Conservation (phyloP, 2,329 filamentous ascomycete species). For the Fusarium sp. region DNA sequence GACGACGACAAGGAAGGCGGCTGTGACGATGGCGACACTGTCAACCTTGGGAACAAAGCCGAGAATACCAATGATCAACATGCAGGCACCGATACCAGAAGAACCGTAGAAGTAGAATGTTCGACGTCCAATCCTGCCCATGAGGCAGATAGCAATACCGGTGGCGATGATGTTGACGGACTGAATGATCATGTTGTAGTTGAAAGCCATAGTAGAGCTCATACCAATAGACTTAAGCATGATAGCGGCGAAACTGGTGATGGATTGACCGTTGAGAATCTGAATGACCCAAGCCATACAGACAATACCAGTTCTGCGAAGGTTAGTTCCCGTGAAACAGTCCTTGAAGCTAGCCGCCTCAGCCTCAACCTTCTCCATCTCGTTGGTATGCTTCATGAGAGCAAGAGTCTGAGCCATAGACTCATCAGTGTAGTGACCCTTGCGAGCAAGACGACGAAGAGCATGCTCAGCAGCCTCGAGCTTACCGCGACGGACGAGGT, state of each 20-base stretch:
- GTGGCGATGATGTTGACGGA: conserved; percentile 58
- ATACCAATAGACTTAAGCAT: conserved; percentile 64
- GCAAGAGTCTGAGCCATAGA: conserved; percentile 54
- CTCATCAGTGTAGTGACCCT: conserved; percentile 52
- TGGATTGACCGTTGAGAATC: conserved; percentile 56
- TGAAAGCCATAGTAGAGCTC: conserved; percentile 55
- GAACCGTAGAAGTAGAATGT: conserved; percentile 57
- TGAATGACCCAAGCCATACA: conserved; percentile 54
- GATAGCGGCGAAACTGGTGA: conserved; percentile 66
- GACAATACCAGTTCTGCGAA: conserved; percentile 52
- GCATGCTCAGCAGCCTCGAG: conserved; percentile 54
- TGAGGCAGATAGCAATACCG: conserved; percentile 53
- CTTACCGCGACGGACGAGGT: conserved; percentile 57
- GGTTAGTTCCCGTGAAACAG: conserved; percentile 60
- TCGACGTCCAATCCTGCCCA: conserved; percentile 54
- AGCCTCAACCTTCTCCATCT: conserved; percentile 55
- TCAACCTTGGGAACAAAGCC: conserved; percentile 47
- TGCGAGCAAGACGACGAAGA: conserved; percentile 54
- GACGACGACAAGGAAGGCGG: conserved; percentile 53
- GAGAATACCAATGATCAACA: conserved; percentile 57
- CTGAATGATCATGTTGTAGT: conserved; percentile 61
- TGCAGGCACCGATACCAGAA: conserved; percentile 52
- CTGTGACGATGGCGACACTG: conserved; percentile 45
- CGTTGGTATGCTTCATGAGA: conserved; percentile 57
- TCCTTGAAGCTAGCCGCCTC: conserved; percentile 60